Evolutionary conservation across 441 rosid species (phyloP).

Genomic region (Bruguiera hainesii): DNA sequence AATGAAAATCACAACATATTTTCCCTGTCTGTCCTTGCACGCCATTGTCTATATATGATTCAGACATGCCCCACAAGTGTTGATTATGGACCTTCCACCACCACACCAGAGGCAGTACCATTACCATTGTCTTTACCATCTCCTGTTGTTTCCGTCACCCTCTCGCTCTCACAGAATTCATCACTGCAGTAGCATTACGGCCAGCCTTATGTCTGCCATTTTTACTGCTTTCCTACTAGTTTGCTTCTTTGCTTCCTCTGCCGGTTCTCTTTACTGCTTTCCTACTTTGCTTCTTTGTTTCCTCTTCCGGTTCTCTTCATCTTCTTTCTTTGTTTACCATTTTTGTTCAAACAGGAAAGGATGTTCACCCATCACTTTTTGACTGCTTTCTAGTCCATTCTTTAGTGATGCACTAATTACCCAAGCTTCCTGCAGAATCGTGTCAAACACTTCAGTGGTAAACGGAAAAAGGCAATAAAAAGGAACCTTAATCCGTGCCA

Average conservation of each 20-base stretch:
- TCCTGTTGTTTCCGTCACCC: constrained; percentile 21
- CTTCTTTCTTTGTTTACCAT: constrained; percentile 26
- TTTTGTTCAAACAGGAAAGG: constrained; percentile 31
- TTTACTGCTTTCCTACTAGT: constrained; percentile 25
- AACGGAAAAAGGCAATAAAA: constrained; percentile 33
- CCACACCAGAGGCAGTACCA: constrained; percentile 24
- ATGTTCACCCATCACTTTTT: constrained; percentile 22
- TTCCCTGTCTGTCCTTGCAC: constrained; percentile 45
- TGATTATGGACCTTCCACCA: constrained; percentile 64
- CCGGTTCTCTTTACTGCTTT: constrained; percentile 24
- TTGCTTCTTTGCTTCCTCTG: constrained; percentile 22
- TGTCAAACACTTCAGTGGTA: constrained; percentile 32
- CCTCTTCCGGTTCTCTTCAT: constrained; percentile 19
- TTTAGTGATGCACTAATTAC: constrained; percentile 41
- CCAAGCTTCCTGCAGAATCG: constrained; percentile 32
- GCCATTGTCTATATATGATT: constrained; percentile 37
- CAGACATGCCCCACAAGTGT: constrained; percentile 45
- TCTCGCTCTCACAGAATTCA: constrained; percentile 17
- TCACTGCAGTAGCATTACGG: constrained; percentile 37
- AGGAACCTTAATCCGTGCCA: constrained; percentile 44
- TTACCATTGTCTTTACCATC: constrained; percentile 13
- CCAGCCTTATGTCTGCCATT: constrained; percentile 69
- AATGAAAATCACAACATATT: constrained; percentile 46
- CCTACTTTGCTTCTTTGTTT: constrained; percentile 22
- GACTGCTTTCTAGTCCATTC: constrained; percentile 27